Conservation (phyloP, 1,284 basidiomycete species). For the Acaromyces ingoldii region DNA sequence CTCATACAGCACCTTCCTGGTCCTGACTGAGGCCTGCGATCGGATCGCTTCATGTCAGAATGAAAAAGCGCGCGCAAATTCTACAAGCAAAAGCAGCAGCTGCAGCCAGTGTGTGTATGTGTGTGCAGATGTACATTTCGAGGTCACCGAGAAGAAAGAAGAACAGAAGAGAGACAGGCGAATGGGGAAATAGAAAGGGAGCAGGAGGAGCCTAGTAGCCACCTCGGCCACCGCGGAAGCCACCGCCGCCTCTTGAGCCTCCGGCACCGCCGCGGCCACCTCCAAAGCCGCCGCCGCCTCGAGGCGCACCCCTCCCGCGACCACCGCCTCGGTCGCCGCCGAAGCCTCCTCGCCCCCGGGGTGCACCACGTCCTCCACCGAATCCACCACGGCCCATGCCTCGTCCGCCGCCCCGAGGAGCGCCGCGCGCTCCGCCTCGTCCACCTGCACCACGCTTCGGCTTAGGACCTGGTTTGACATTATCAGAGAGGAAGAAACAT, state of each 20-base stretch:
- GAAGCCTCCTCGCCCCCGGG: constrained; percentile 11
- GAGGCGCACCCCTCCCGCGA: constrained; percentile 39
- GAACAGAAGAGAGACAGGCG: no score
- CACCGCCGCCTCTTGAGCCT: constrained; percentile 36
- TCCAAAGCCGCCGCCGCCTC: constrained; percentile 32
- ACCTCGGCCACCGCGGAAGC: constrained; percentile 19
- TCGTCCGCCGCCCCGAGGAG: constrained; percentile 6
- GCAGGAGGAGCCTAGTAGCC: no score
- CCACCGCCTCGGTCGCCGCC: constrained; percentile 23
- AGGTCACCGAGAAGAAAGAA: no score
- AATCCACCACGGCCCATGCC: constrained; percentile 24
- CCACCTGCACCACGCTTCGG: constrained; percentile 14
- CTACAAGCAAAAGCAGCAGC: no score
- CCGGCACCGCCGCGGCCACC: constrained; percentile 48
- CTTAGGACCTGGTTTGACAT: constrained; percentile 9
- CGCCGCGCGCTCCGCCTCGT: constrained; percentile 11
- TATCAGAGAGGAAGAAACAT: constrained; percentile 3
- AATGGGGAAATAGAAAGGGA: no score
- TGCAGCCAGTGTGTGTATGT: no score
- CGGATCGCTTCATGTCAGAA: no score
- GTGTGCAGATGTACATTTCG: no score
- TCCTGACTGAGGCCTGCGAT: no score
- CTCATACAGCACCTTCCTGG: no score
- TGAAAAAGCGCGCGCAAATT: no score
- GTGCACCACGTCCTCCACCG: constrained; percentile 21